Conservation (phyloP, 2,329 filamentous ascomycete genomes). For the Fusarium graminum region DNA sequence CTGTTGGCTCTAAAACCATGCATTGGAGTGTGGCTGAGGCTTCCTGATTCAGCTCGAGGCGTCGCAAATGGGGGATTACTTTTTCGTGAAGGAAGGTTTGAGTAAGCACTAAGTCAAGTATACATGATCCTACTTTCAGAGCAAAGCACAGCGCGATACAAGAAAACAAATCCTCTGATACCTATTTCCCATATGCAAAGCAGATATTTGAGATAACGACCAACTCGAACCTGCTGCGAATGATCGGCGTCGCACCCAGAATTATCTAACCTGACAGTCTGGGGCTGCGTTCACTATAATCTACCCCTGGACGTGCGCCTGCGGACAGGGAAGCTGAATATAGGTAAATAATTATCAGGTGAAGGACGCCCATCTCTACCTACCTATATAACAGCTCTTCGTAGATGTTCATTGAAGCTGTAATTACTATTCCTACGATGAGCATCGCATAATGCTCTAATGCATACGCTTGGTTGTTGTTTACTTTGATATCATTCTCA, state of each 20-base stretch:
- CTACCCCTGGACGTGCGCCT: background rate
- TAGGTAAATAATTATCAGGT: too few relatives aligned
- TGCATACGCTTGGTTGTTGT: background rate
- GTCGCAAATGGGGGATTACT: slow-evolving; percentile 32
- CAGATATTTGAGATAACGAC: background rate
- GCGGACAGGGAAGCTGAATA: background rate
- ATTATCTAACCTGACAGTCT: slow-evolving; percentile 2
- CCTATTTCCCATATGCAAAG: background rate
- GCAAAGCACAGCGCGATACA: slow-evolving; percentile 11
- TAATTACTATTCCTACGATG: slow-evolving; percentile 7
- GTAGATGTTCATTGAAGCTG: background rate
- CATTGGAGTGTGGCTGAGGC: slow-evolving; percentile 36
- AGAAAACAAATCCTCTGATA: slow-evolving; percentile 1
- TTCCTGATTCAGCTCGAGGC: slow-evolving; percentile 25
- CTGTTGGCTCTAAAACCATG: slow-evolving; percentile 9
- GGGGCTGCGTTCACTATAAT: background rate
- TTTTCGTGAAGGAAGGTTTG: slow-evolving; percentile 22
- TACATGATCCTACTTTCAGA: slow-evolving; percentile 3
- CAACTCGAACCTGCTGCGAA: background rate
- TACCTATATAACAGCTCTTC: background rate
- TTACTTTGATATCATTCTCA: background rate
- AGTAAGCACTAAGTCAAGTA: slow-evolving; percentile 33
- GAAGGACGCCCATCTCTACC: too few relatives aligned
- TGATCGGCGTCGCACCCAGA: slow-evolving; percentile 17
- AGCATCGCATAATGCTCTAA: background rate